A percentile compares a stretch with the other conserved stretches of the same genome.
These are phyloP conservation scores for Phytopythium boreale DNA, from an alignment of 352 stramenopile genomes.

Conservation along the genomic window DNA sequence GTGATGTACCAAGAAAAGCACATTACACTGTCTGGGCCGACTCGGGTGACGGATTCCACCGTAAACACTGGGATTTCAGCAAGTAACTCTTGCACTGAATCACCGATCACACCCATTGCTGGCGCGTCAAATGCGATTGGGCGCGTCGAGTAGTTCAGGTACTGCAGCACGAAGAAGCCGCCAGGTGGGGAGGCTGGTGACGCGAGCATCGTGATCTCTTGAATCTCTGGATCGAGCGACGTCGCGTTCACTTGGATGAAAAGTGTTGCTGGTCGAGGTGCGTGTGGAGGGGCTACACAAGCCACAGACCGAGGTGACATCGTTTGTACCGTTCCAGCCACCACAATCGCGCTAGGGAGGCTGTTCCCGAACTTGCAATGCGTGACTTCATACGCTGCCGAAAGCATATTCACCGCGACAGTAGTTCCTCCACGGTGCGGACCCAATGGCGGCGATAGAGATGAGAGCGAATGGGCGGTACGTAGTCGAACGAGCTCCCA, in stretches of 20 bases:
- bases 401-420: constrained; percentile 10
- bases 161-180: constrained; percentile 28
- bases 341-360: constrained; percentile 6
- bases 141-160: constrained; percentile 6
- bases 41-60: constrained; percentile 22
- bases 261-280: constrained; percentile 16
- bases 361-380: constrained; percentile 36
- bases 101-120: constrained; percentile 10
- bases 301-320: constrained; percentile 6
- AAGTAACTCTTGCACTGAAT: constrained; percentile 29
- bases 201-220: constrained; percentile 21
- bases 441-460: constrained; percentile 16
- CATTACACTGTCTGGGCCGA: constrained; percentile 26
- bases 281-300: constrained; percentile 23
- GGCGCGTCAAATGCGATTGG: constrained; percentile 32
- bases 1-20: constrained; percentile 40
- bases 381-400: constrained; percentile 7
- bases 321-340: neutral
- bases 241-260: constrained; percentile 5
- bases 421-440: constrained; percentile 26
- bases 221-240: constrained; percentile 17
- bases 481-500: constrained; percentile 24
- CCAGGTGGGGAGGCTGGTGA: constrained; percentile 7
- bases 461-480: constrained; percentile 12
- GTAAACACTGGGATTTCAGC: constrained; percentile 15